Base-by-base conservation (phyloP, 1,139 yeast genomes). In the Pichia sp. region DNA sequence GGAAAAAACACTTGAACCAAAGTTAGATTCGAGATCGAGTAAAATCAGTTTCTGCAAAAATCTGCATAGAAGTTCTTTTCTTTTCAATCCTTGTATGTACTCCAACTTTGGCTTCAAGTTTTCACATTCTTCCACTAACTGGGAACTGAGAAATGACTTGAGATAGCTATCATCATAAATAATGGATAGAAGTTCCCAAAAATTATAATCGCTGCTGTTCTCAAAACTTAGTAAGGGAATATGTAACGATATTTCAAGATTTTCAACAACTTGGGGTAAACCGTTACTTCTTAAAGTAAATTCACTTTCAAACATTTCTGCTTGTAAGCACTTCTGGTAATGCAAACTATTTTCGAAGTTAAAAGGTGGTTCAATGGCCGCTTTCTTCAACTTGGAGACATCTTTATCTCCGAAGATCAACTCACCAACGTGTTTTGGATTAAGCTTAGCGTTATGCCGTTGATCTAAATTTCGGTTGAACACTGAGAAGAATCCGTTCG, bases 1-100 rank as follows among this genome's bases (percentile, higher is more conserved):
- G 10, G 51, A 6, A 4, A 38, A 36, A 8, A 49, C 13, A 16
- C 62, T 57, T 2, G 59, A 57, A 6, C 53, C 55, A 3, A 46
- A 65, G 55, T 41, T 67, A 59, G 47, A 40, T 0, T 64, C 81
- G 45, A 81, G 72, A 55, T 79, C 81, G 47, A 72, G 73, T 32
- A 70, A 70, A 26, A 81, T 76, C 57, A 79, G 75, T 2, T 70
- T 69, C 47, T 78, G 76, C 6, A 88, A 70, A 95, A 96, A 90
- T 7, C 70, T 61, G 1, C 81, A 73, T 44, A 89, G 68, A 4
- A 71, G 66, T 23, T 75, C 71, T 49, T 79, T 77, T 56, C 82
- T 77, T 51, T 71, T 69, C 49, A 72, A 65, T 52, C 76, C 77
- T 16, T 71, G 56, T 8, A 64, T 43, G 23, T 52, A 52, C 1